Evolutionary conservation across 768 basidiomycete genomes (phyloP).

Genomic region (Clitopilus hobsonii): DNA sequence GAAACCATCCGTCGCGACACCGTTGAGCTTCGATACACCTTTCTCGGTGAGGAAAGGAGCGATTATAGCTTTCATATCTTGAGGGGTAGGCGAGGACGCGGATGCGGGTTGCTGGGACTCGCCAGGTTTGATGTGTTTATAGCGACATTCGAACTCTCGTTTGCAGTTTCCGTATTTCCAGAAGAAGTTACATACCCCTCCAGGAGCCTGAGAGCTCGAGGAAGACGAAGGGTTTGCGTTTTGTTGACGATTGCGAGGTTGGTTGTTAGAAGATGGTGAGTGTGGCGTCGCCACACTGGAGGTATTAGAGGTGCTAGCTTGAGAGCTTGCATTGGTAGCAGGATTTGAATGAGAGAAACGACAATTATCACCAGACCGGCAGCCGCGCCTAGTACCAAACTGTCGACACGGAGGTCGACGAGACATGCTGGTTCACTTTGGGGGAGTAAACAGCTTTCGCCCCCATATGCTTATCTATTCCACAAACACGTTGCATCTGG

Average conservation of each 20-base stretch:
- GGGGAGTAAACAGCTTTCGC: not conserved
- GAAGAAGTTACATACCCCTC: slow-evolving; percentile 40
- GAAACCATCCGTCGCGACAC: slow-evolving; percentile 38
- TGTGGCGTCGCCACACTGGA: slow-evolving; percentile 5
- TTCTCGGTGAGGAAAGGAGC: slow-evolving; percentile 40
- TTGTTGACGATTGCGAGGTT: not conserved
- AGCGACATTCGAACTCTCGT: slow-evolving; percentile 41
- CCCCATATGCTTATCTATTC: not conserved
- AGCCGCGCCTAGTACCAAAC: slow-evolving; percentile 38
- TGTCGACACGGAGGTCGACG: slow-evolving; percentile 29
- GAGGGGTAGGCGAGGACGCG: not conserved
- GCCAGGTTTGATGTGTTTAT: slow-evolving; percentile 24
- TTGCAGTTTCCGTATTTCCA: slow-evolving; percentile 44
- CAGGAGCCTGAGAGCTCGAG: slow-evolving; percentile 16
- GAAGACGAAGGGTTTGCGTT: not conserved
- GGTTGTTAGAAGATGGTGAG: slow-evolving; percentile 1
- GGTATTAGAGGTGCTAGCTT: slow-evolving; percentile 4
- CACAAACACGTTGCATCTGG: not conserved
- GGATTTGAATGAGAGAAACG: slow-evolving; percentile 21
- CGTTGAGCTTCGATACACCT: slow-evolving; percentile 39
- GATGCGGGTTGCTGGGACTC: slow-evolving; percentile 3
- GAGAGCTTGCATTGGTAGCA: slow-evolving; percentile 3
- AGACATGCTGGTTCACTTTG: not conserved
- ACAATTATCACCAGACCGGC: slow-evolving; percentile 38
- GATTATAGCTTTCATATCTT: slow-evolving; percentile 18